phyloP scores from a whole-genome alignment of 2,329 filamentous ascomycete genomes.

The Botrytis deweyae region DNA sequence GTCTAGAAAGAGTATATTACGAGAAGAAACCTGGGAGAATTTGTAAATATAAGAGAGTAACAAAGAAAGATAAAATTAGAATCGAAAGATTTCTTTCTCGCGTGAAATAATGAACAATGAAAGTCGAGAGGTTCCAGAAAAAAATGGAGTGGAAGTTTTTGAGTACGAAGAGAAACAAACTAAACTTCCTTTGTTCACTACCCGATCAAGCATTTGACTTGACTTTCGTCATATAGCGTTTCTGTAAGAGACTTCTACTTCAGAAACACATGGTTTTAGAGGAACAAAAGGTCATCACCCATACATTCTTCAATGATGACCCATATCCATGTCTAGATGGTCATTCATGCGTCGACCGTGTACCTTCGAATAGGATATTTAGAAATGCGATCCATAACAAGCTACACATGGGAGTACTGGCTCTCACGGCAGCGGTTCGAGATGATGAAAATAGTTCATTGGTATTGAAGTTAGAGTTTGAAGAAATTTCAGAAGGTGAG shows the following conservation, averaged over 20 bases:
- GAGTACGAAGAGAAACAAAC: constrained; percentile 3
- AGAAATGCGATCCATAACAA: constrained; percentile 25
- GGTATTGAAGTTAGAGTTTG: not conserved
- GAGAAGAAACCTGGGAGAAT: not conserved
- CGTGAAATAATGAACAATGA: constrained; percentile 8
- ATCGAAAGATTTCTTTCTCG: not conserved
- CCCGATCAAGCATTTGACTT: constrained; percentile 21
- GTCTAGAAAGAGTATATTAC: not conserved
- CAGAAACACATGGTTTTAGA: constrained; percentile 3
- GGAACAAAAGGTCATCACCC: not conserved
- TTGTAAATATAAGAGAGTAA: constrained; percentile 2
- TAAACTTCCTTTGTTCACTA: constrained; percentile 25
- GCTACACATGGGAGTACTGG: constrained; percentile 26
- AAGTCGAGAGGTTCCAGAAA: constrained; percentile 31
- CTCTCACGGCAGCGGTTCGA: constrained; percentile 26
- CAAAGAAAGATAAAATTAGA: constrained; percentile 16
- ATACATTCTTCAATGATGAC: not conserved
- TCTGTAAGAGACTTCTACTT: constrained; percentile 7
- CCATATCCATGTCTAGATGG: constrained; percentile 4
- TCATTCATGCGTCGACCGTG: constrained; percentile 31
- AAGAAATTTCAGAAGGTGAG: not conserved
- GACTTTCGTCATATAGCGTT: constrained; percentile 27
- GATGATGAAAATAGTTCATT: constrained; percentile 16
- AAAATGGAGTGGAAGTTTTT: constrained; percentile 30
- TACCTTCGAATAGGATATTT: constrained; percentile 36